Evolutionary conservation across 805 yeast species (phyloP).

Genomic region (Ogataea angusta): DNA sequence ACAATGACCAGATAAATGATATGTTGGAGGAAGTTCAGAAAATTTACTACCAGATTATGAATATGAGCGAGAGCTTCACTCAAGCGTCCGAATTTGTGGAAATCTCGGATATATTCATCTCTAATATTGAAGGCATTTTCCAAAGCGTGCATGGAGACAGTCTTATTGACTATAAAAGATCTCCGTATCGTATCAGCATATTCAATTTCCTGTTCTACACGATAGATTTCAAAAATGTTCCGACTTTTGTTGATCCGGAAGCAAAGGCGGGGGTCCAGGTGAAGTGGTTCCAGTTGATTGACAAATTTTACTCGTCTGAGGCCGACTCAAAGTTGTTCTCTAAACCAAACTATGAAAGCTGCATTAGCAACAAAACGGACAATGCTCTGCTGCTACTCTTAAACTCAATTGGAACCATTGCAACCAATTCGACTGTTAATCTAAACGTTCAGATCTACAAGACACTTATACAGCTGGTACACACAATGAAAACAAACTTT

Average conservation of each 20-base stretch:
- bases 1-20: constrained; percentile 82
- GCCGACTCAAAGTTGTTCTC: constrained; percentile 13
- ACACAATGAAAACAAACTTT: constrained; percentile 24
- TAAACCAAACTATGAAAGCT: constrained; percentile 41
- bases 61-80: constrained; percentile 9
- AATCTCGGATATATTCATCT: constrained; percentile 21
- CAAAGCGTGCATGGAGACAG: constrained; percentile 28
- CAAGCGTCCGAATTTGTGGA: constrained; percentile 14
- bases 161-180: constrained; percentile 35
- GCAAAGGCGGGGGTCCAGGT: constrained; percentile 36
- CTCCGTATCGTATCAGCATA: constrained; percentile 40
- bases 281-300: constrained; percentile 39
- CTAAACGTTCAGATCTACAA: constrained; percentile 26
- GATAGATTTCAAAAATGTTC: constrained; percentile 19
- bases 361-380: constrained; percentile 37
- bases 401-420: constrained; percentile 35
- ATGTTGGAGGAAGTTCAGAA: constrained; percentile 66
- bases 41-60: constrained; percentile 36
- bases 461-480: constrained; percentile 26
- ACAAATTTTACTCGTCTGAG: constrained; percentile 28
- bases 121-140: constrained; percentile 28
- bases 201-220: constrained; percentile 40
- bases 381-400: constrained; percentile 41
- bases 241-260: constrained; percentile 18
- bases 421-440: constrained; percentile 21